Evolutionary conservation across 768 basidiomycete species (phyloP).

Genomic region (Psilocybe tampanensis): DNA sequence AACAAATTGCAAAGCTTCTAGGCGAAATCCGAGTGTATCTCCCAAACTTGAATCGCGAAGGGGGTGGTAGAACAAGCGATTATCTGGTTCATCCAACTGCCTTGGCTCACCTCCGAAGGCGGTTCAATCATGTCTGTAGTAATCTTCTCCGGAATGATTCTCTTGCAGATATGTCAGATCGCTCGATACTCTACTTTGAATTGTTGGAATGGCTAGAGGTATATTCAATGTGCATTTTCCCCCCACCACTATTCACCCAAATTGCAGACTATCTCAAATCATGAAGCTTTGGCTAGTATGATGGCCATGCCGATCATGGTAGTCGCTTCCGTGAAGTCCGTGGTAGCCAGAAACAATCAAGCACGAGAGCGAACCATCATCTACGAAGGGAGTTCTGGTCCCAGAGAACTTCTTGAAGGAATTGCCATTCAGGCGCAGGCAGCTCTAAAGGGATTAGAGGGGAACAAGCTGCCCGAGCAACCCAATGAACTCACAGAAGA

Average conservation of each 20-base stretch:
- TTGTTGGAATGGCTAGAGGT: constrained; percentile 94
- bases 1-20: constrained; percentile 69
- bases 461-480: constrained; percentile 50
- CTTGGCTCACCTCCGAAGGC: constrained; percentile 85
- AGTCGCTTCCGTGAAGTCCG: constrained; percentile 65
- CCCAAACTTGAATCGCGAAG: constrained; percentile 75
- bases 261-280: constrained; percentile 83
- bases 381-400: constrained; percentile 91
- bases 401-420: constrained; percentile 88
- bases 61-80: constrained; percentile 83
- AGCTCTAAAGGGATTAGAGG: constrained; percentile 85
- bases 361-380: constrained; percentile 81
- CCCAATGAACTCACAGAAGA: constrained; percentile 84
- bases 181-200: constrained; percentile 83
- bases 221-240: constrained; percentile 10
- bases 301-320: constrained; percentile 98
- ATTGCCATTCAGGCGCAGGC: constrained; percentile 93
- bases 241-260: background rate
- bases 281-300: constrained; percentile 92
- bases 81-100: constrained; percentile 92
- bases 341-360: constrained; percentile 57
- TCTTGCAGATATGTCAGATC: constrained; percentile 91
- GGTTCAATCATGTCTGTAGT: constrained; percentile 89
- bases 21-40: constrained; percentile 77
- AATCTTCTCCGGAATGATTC: constrained; percentile 90